A percentile compares a stretch with the other conserved stretches of the same genome.
Conservation (phyloP, 2,329 filamentous ascomycete species). For the Conoideocrella luteorostrata region DNA sequence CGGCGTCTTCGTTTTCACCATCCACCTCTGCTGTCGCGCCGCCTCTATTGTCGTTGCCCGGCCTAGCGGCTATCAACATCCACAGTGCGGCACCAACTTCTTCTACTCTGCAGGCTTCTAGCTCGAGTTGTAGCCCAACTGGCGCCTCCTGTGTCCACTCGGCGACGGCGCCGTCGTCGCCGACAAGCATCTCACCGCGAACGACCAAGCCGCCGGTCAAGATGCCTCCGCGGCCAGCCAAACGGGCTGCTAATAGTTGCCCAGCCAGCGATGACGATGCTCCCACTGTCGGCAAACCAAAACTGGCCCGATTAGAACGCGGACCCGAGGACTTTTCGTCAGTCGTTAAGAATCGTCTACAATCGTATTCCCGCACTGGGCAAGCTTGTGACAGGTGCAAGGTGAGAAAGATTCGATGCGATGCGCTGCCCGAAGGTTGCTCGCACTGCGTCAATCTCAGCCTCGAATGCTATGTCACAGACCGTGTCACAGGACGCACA, state of each 20-base stretch:
- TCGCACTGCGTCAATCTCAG: slow-evolving; percentile 72
- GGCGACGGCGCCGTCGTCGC: slow-evolving; percentile 10
- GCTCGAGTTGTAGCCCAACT: slow-evolving; percentile 10
- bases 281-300: slow-evolving; percentile 31
- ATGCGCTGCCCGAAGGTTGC: slow-evolving; percentile 73
- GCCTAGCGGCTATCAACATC: not conserved
- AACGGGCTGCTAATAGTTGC: slow-evolving; percentile 34
- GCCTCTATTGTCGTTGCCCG: not conserved
- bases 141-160: slow-evolving; percentile 8
- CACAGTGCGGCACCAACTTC: not conserved
- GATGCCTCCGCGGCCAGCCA: slow-evolving; percentile 13
- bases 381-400: slow-evolving; percentile 89
- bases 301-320: slow-evolving; percentile 43
- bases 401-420: slow-evolving; percentile 84
- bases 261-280: slow-evolving; percentile 25
- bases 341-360: slow-evolving; percentile 49
- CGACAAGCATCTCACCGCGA: slow-evolving; percentile 10
- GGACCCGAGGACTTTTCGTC: slow-evolving; percentile 46
- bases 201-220: slow-evolving; percentile 8
- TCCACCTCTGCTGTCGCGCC: not conserved
- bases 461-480: slow-evolving; percentile 76
- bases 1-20: not conserved
- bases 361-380: slow-evolving; percentile 59
- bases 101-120: not conserved
- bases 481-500: slow-evolving; percentile 77